phyloP scores from a whole-genome alignment of 1,284 basidiomycete species.

The Gomphus bonarii region DNA sequence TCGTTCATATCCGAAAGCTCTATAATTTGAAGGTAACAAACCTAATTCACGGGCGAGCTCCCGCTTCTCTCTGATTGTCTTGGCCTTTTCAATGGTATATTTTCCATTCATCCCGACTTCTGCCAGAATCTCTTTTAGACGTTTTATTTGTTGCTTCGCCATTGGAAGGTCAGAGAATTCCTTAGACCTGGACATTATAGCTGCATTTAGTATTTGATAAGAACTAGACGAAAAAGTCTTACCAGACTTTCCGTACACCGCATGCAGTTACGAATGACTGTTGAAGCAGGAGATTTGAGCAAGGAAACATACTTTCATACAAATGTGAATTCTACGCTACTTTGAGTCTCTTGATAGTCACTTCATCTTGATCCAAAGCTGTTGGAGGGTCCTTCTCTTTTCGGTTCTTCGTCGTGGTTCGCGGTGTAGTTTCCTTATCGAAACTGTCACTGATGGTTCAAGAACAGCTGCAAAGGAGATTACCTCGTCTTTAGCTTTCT shows the following conservation, averaged over 20 bases:
- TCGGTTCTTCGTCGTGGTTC: not conserved
- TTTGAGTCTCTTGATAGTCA: conserved; percentile 50
- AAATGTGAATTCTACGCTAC: conserved; percentile 21
- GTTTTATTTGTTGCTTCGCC: conserved; percentile 54
- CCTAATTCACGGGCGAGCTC: conserved; percentile 75
- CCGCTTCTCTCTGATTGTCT: conserved; percentile 53
- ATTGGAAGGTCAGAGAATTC: conserved; percentile 56
- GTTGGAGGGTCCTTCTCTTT: conserved; percentile 14
- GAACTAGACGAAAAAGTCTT: conserved; percentile 15
- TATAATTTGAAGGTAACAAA: conserved; percentile 24
- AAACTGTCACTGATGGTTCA: not conserved
- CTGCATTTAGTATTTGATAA: not conserved
- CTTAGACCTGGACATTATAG: conserved; percentile 28
- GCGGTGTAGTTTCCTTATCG: not conserved
- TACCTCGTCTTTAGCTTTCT: conserved; percentile 12
- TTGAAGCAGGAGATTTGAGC: not conserved
- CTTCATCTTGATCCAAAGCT: conserved; percentile 41
- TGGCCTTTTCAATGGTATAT: conserved; percentile 70
- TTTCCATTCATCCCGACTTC: conserved; percentile 70
- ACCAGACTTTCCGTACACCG: conserved; percentile 76
- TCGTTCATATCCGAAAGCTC: not conserved
- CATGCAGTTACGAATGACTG: conserved; percentile 67
- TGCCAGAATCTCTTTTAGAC: conserved; percentile 51
- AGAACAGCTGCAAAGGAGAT: not conserved
- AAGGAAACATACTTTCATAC: not conserved